Evolutionary conservation across 306 rosid genomes (phyloP), one percentile per base, ranked within the genome.

Genomic region (Cicer chorassanicum): DNA sequence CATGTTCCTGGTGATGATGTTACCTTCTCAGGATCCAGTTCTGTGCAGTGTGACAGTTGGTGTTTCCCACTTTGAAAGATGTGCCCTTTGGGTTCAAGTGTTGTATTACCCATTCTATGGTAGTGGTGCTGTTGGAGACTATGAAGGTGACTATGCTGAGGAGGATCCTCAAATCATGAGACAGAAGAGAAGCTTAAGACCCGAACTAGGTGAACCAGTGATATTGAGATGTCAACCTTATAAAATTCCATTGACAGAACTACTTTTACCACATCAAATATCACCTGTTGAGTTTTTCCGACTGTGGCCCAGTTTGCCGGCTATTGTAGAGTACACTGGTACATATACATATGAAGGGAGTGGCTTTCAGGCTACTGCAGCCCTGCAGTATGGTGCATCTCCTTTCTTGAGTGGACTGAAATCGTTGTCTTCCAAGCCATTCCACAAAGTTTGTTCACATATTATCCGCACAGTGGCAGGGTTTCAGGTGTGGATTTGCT

Each of bases 321-420:
- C 99, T 59, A 76, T 92, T 64, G 75, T 94, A 16, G 99, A 92
- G 85, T 90, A 86, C 83, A 90, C 97, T 60, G 97, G 99, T 65
- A 92, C 96, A n/a, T 94, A 94, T 80, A 94, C 88, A 42, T 94
- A 94, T 1, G 99, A 94, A 89, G 99, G 99, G 72, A 94, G 98
- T 85, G 99, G 99, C 74, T 90, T 94, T 84, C 85, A 84, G 85
- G 99, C 99, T 78, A 92, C 97, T 11, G 99, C 99, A 61, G 99
- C 99, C 15, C 99, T 88, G 85, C 99, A 92, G 83, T 89, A 94
- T 67, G 99, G 97, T 12, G 91, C 95, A 50, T 94, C 99, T 59
- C 96, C 99, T 55, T 94, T 94, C 87, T 76, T 94, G 72, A 92
- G 96, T 86, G 99, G 99, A 84, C 85, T 94, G 76, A 92, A 94